A percentile compares a stretch with the other conserved stretches of the same genome.
Conservation (phyloP, 2,329 filamentous ascomycete genomes). For the Nothophoma quercina region DNA sequence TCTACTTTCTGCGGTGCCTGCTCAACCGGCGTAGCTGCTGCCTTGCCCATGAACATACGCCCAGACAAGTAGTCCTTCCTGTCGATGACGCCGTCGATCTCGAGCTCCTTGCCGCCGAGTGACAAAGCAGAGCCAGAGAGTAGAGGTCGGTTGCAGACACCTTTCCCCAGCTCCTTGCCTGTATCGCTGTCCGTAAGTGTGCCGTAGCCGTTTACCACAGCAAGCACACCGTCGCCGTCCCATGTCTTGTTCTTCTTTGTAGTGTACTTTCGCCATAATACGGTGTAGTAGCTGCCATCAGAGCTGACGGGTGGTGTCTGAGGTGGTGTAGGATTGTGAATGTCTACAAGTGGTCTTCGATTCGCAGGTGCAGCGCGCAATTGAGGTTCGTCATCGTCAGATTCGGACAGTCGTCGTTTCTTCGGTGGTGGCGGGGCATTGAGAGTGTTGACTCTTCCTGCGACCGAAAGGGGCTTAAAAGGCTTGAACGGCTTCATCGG, state of each 20-base stretch:
- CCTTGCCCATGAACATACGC: slow-evolving; percentile 52
- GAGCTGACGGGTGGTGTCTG: slow-evolving; percentile 26
- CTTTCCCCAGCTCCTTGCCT: slow-evolving; percentile 69
- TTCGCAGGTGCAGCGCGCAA: slow-evolving; percentile 26
- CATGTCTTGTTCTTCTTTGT: slow-evolving; percentile 79
- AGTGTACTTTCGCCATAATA: slow-evolving; percentile 69
- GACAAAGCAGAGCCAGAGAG: slow-evolving; percentile 68
- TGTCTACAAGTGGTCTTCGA: slow-evolving; percentile 41
- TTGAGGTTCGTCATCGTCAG: slow-evolving; percentile 33
- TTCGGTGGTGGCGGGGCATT: slow-evolving; percentile 49
- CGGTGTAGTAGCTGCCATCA: slow-evolving; percentile 53
- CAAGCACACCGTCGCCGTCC: slow-evolving; percentile 75
- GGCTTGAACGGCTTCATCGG: slow-evolving; percentile 34
- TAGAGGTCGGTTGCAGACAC: slow-evolving; percentile 63
- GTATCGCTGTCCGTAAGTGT: slow-evolving; percentile 66
- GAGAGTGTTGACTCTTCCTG: slow-evolving; percentile 31
- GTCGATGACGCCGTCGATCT: slow-evolving; percentile 68
- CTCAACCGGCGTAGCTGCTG: slow-evolving; percentile 27
- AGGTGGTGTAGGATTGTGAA: slow-evolving; percentile 31
- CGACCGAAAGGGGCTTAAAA: slow-evolving; percentile 46
- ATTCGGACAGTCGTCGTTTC: slow-evolving; percentile 50
- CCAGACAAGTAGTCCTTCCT: slow-evolving; percentile 66
- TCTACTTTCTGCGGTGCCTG: slow-evolving; percentile 23
- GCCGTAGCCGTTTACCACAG: slow-evolving; percentile 64
- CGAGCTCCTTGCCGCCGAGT: slow-evolving; percentile 72